Conservation (phyloP, 805 yeast genomes). For the Tetrapisispora phaffii region DNA sequence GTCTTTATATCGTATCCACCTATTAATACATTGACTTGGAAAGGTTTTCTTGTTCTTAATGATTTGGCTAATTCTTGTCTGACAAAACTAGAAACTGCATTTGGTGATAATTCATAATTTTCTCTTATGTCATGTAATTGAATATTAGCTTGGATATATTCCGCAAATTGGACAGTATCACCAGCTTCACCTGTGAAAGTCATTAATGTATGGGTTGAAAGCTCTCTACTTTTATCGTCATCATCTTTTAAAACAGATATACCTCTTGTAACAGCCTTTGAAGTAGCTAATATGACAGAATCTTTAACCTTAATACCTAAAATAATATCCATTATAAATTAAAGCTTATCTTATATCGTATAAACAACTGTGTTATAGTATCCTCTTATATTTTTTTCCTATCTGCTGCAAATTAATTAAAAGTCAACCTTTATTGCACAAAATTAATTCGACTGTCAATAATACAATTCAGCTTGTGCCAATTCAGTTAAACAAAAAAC, state of each 20-base stretch:
- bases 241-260: conserved; percentile 67
- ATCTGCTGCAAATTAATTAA: too few species aligned
- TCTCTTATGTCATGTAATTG: conserved; percentile 83
- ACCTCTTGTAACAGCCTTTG: conserved; percentile 88
- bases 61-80: conserved; percentile 83
- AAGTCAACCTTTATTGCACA: too few species aligned
- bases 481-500: too few species aligned
- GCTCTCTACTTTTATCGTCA: conserved; percentile 70
- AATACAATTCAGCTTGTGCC: too few species aligned
- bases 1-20: conserved; percentile 68
- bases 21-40: conserved; percentile 81
- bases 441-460: too few species aligned
- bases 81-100: conserved; percentile 79
- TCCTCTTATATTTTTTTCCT: too few species aligned
- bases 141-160: conserved; percentile 84
- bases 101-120: conserved; percentile 68
- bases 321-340: conserved; percentile 86
- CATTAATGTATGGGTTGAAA: conserved; percentile 69
- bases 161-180: conserved; percentile 92
- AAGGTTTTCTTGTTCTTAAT: conserved; percentile 88
- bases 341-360: too few species aligned
- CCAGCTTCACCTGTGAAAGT: conserved; percentile 96
- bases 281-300: conserved; percentile 82
- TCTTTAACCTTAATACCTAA: conserved; percentile 78
- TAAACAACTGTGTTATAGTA: too few species aligned